Evolutionary conservation across 192 early-diverging fungal species (phyloP), one percentile per base, ranked within the genome.

Genomic region (Coemansia sp.): DNA sequence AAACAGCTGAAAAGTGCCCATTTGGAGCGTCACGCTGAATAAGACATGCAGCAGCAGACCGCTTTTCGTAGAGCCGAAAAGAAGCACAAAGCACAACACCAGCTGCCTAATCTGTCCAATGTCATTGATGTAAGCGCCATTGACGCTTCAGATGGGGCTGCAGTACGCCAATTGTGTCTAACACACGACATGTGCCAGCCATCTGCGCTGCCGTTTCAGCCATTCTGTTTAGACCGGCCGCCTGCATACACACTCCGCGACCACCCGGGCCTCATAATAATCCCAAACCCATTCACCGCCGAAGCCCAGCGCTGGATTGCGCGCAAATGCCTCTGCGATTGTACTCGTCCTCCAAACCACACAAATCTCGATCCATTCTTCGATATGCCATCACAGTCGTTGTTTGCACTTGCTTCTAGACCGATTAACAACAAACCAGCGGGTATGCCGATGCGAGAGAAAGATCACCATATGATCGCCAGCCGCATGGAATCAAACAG

Each of bases 351-450:
- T 24, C 96, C 96, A 5, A 95, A 94, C 72, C 87, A 88, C 7
- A 88, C 89, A 46, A 98, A 94, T 76, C 85, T 98, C 4, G 92
- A 98, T 65, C 89, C 94, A 19, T 94, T 95, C 68, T 98, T 92
- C 61, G 57, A 74, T 5, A 61, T 93, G 19, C 90, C 90, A 6
- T 54, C 74, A 1, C 91, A 91, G 6, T 61, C 80, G 19, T 59
- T 82, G 42, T 82, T 82, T 60, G 27, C 64, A 1, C 32, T 82
- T 24, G 61, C 70, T 0, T n/a, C 57, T 25, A 2, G 21, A 4
- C 25, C 62, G 11, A 27, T 11, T 25, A 60, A 32, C 30, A 25
- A 36, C 20, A 61, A 30, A 31, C 4, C 36, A 8, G 21, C 32
- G 89, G 17, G 91, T 31, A 1, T 88, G 91, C 64, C 79, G 20